Evolutionary conservation across 2,329 filamentous ascomycete genomes (phyloP).

Genomic region (Epichloe sylvatica): DNA sequence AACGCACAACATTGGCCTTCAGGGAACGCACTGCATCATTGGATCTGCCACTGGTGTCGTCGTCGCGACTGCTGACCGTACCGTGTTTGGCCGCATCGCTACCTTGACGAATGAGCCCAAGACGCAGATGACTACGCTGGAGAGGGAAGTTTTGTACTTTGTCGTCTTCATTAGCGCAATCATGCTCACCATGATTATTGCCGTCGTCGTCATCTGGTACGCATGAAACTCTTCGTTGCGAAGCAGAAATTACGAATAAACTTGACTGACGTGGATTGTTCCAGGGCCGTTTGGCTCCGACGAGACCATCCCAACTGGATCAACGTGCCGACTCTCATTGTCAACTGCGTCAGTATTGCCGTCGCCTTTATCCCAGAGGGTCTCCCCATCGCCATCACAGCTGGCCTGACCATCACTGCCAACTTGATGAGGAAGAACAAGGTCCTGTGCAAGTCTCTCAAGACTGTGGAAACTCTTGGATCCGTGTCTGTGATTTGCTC

Average conservation of each 20-base stretch:
- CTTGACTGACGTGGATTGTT: neutral
- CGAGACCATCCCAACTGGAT: constrained; percentile 56
- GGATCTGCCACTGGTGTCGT: constrained; percentile 54
- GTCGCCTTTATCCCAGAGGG: constrained; percentile 68
- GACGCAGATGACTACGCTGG: constrained; percentile 51
- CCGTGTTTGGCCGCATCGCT: constrained; percentile 64
- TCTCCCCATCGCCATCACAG: constrained; percentile 54
- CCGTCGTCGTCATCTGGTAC: constrained; percentile 54
- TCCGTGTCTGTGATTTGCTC: constrained; percentile 61
- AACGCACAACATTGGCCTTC: constrained; percentile 60
- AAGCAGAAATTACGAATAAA: neutral
- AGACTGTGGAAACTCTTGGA: constrained; percentile 64
- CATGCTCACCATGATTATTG: constrained; percentile 50
- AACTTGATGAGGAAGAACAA: constrained; percentile 66
- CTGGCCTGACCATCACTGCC: constrained; percentile 60
- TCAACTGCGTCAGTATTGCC: constrained; percentile 57
- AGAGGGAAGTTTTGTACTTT: constrained; percentile 61
- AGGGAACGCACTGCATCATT: constrained; percentile 65
- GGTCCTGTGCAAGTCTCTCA: constrained; percentile 66
- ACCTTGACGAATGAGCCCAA: constrained; percentile 57
- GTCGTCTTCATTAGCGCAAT: constrained; percentile 55
- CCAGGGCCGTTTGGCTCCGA: constrained; percentile 55
- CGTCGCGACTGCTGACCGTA: constrained; percentile 56
- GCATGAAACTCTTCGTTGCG: constrained; percentile 7
- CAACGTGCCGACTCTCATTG: constrained; percentile 55